Base-by-base conservation (phyloP, 2,329 filamentous ascomycete genomes). In the Aspergillus fumigatiaffinis region DNA sequence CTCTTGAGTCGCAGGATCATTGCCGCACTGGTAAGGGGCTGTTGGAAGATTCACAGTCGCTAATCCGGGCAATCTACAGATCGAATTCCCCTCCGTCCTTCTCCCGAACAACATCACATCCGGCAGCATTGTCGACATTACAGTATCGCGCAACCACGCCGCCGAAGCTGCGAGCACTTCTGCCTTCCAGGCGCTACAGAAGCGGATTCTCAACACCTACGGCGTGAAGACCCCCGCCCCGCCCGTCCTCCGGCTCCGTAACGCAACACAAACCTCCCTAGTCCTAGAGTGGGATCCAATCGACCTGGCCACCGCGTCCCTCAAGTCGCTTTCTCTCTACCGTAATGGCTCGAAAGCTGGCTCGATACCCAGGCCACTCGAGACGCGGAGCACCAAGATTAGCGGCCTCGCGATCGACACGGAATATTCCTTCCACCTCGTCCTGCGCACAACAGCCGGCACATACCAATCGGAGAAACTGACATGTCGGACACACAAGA, bases 211-310 rank as follows among this genome's bases (percentile, higher is more conserved):
- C 76, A 82, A 84, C 66, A 89, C 90, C 54, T 97, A 97, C 73
- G 94, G 94, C 66, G 85, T 90, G 64, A 81, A 84, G 59, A 87
- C 91, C 56, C 94, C 94, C 32, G 78, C 84, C 25, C 80, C 88
- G 1, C 94, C 94, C 7, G 77, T 89, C 52, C 86, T 99, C 38
- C 90, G 92, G 69, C 95, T 94, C 76, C 89, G 92, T 77, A 99
- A 97, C 82, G 92, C 93, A 55, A 99, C 94, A 1, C 94, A 99
- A 77, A 99, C 94, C n/a, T 95, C 91, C 28, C 89, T 97, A 49
- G 94, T 99, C 41, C 89, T 99, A 53, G 94, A 97, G 78, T 99
- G 94, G 94, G 94, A 97, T 63, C 91, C 93, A 35, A 89, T 99
- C 70, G 85, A 93, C 68, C 86, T 97, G 51, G 94, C 92, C 23